A percentile compares a stretch with the other conserved stretches of the same genome.
Evolutionary conservation across 768 basidiomycete species (phyloP).

Genomic region (Daedalea quercina): DNA sequence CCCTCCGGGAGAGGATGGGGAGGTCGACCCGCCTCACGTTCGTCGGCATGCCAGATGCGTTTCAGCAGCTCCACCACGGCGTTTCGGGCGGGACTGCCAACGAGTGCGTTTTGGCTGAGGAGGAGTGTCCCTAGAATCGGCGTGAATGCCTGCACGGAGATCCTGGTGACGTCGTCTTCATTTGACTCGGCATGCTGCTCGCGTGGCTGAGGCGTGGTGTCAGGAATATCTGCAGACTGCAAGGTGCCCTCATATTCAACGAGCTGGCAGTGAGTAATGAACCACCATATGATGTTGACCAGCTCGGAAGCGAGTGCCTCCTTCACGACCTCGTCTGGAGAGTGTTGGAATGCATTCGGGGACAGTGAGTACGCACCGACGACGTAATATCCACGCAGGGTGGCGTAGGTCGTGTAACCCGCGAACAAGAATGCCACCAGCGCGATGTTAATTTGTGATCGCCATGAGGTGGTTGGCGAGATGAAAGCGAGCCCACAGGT

Average conservation of each 20-base stretch:
- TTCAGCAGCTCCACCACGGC: slow-evolving; percentile 75
- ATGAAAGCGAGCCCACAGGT: neutral
- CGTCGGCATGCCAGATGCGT: slow-evolving; percentile 59
- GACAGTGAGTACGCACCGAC: neutral
- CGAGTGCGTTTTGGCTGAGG: slow-evolving; percentile 67
- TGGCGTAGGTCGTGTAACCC: neutral
- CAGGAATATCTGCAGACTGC: neutral
- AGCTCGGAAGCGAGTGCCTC: slow-evolving; percentile 82
- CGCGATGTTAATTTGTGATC: neutral
- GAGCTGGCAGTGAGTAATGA: slow-evolving; percentile 45
- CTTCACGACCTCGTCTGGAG: slow-evolving; percentile 75
- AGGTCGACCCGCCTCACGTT: slow-evolving; percentile 14
- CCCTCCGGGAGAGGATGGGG: slow-evolving; percentile 2
- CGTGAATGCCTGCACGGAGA: slow-evolving; percentile 85
- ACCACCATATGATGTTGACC: slow-evolving; percentile 88
- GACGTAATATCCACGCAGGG: neutral
- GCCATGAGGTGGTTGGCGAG: neutral
- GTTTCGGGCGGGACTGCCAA: slow-evolving; percentile 66
- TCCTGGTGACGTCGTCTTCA: slow-evolving; percentile 27
- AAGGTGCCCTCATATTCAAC: slow-evolving; percentile 16
- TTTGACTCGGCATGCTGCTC: slow-evolving; percentile 32
- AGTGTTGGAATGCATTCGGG: neutral
- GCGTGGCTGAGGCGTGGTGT: neutral
- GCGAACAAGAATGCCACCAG: neutral
- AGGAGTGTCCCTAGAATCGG: slow-evolving; percentile 86